Base-by-base conservation (phyloP, 371 early-diverging fungal species). In the Rhizomucor miehei region DNA sequence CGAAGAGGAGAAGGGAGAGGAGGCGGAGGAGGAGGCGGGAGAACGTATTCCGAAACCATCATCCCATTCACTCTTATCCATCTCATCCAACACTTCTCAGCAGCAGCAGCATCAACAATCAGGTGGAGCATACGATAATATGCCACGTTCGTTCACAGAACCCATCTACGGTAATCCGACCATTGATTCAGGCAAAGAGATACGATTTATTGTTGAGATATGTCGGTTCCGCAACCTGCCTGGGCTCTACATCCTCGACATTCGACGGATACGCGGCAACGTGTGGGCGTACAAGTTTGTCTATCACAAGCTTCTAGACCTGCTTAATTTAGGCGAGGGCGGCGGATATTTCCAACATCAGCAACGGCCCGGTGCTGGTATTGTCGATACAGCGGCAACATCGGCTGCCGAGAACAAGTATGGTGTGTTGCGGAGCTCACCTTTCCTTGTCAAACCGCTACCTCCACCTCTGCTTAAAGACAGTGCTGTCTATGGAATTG, bases 151-250 rank as follows among this genome's bases (percentile, higher is more conserved):
- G n/a, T 35, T n/a, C 39, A 60, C 51, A 8, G 71, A 71, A 35
- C 92, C 97, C 6, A 90, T 93, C 57, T 98, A 99, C 65, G 99
- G 99, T 35, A 90, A 95, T 44, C 81, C 89, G 11, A 71, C 84
- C 5, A 87, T 92, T 51, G 95, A 95, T 63, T 66, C 81, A n/a
- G 89, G 89, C 19, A 89, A 88, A 21, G 89, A 89, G 62, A 75
- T 92, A 41, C 79, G 87, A 14, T 87, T 95, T 68, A 75, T 81
- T 3, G 87, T 94, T 20, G 93, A 94, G 71, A 68, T 96, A 23
- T 92, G 94, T 72, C 83, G 82, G 55, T 86, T 96, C 66, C 88
- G 88, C 67, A 91, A 93, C 69, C 66, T 95, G 23, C 82, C 80
- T 34, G 88, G 87, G 21, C 74, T 94, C n/a, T 90, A 86, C 64